Base-by-base conservation (phyloP, 139 green algal species). In the Chlamydomonas urium region DNA sequence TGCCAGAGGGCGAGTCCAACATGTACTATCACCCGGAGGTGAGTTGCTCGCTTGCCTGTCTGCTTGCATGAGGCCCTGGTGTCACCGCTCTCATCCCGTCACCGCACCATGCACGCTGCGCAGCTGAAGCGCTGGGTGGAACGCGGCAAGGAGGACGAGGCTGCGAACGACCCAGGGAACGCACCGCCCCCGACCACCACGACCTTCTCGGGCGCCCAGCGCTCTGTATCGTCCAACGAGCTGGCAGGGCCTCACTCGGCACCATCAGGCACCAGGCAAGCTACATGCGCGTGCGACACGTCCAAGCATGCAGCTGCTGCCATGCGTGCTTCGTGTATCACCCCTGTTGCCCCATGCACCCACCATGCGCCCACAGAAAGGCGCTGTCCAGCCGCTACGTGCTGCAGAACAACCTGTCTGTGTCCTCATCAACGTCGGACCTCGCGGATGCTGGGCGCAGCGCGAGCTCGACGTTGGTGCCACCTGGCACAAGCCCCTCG, bases 51-150 rank as follows among this genome's bases (percentile, higher is more conserved):
- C 10, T 50, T 24, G 8, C 10, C 42, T 50, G 42, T 50, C 42
- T 50, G 14, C 42, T 50, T 50, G n/a, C n/a, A n/a, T n/a, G n/a
- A n/a, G n/a, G n/a, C n/a, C 14, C 42, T 50, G 14, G 14, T 50
- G 42, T 50, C 42, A 24, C 42, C 42, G 8, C 10, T 14, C 14
- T 24, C 42, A 14, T 50, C 42, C 14, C 42, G 42, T 8, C 10
- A 14, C 10, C 14, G 42, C 42, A 50, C 10, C 42, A 50, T 8
- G 42, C 14, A 24, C 10, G 14, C 42, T 50, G 10, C 14, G 35
- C 73, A 83, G 77, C 45, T 83, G 4, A 79, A 79, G 38, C 72
- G 72, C 10, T 83, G 77, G 77, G 72, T 83, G 4, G 77, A 83
- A 62, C 42, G n/a, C 5, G 77, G 77, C 5, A 83, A 83, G 62